Evolutionary conservation across 495 filamentous ascomycete genomes (phyloP).

Genomic region (Neurospora tetraspora): DNA sequence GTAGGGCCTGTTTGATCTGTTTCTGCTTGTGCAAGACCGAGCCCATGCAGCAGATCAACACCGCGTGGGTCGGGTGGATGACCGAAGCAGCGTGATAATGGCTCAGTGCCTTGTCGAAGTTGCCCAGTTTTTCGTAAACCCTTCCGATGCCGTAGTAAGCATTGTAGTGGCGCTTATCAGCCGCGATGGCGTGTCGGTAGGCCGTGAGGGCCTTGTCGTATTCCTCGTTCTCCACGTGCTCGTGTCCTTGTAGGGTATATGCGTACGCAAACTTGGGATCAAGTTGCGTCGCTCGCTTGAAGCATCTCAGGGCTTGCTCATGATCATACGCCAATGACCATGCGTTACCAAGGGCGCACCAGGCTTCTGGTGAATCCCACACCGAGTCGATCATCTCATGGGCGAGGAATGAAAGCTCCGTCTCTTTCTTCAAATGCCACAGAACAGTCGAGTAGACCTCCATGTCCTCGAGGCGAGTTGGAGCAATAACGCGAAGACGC

Average conservation of each 20-base stretch:
- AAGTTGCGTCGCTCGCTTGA: constrained; percentile 86
- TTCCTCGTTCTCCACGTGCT: constrained; percentile 93
- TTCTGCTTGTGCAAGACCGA: constrained; percentile 79
- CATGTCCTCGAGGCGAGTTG: constrained; percentile 81
- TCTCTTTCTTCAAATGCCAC: constrained; percentile 89
- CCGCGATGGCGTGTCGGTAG: constrained; percentile 73
- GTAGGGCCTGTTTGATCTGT: constrained; percentile 63
- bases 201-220: constrained; percentile 85
- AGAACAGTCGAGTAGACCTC: constrained; percentile 96
- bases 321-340: constrained; percentile 93
- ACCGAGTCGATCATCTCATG: constrained; percentile 81
- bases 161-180: constrained; percentile 87
- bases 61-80: constrained; percentile 87
- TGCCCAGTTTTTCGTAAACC: constrained; percentile 90
- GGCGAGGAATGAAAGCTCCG: constrained; percentile 81
- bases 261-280: constrained; percentile 89
- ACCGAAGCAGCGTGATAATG: constrained; percentile 78
- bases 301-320: constrained; percentile 88
- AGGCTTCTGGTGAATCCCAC: constrained; percentile 82
- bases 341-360: constrained; percentile 91
- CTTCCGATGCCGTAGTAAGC: constrained; percentile 93
- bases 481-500: constrained; percentile 62
- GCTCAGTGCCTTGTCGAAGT: constrained; percentile 77
- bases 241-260: constrained; percentile 90
- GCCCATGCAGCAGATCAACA: constrained; percentile 85